Percentiles rank a stretch among this genome's conserved stretches.
These are phyloP conservation scores for Oryza punctata DNA, from an alignment of 176 grass and related monocot species.

Conservation along the genomic window DNA sequence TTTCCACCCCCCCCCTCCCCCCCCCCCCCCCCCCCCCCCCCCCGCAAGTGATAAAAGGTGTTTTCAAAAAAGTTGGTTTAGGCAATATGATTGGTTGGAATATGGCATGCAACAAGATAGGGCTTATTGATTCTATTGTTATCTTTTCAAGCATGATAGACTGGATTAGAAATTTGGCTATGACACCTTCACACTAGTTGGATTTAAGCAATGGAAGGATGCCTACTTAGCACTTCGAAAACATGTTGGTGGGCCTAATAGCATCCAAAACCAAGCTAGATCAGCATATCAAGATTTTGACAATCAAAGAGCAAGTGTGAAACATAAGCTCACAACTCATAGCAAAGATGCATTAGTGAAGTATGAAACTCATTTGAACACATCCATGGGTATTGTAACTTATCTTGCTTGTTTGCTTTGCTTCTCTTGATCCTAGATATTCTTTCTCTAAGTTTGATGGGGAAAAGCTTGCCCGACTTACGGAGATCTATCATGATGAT, in stretches of 20 bases:
- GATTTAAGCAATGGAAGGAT: background rate
- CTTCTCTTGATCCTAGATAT: no score
- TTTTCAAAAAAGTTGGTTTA: background rate
- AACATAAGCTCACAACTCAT: background rate
- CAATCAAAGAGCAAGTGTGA: background rate
- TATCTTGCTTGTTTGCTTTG: no score
- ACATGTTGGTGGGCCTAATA: background rate
- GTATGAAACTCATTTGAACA: background rate
- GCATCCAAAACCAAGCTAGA: background rate
- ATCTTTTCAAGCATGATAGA: no score
- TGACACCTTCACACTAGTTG: no score
- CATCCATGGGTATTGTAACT: background rate
- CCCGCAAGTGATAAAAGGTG: background rate
- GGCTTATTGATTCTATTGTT: background rate
- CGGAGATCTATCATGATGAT: no score
- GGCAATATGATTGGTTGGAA: background rate
- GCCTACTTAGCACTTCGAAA: background rate
- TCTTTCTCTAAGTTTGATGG: no score
- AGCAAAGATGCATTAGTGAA: background rate
- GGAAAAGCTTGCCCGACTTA: no score
- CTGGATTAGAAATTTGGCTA: no score
- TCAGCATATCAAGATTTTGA: constrained; percentile 1
- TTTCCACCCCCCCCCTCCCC: background rate
- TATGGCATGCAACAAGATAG: background rate
- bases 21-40: no score